phyloP scores from a whole-genome alignment of 345 rosid species.

The Noccaea caerulescens region DNA sequence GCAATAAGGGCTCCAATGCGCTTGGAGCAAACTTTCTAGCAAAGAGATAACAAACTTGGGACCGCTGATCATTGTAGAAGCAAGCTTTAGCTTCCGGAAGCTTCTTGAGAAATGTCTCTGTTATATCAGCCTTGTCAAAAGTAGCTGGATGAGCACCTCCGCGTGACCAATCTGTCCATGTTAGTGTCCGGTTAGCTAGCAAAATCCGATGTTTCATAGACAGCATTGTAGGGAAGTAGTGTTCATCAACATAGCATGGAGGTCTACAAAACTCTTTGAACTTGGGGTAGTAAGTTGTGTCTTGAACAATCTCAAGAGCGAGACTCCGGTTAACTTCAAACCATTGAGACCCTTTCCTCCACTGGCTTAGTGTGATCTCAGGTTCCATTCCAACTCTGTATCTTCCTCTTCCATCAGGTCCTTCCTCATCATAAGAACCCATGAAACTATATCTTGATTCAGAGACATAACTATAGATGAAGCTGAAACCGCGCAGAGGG shows the following conservation, averaged over 20 bases:
- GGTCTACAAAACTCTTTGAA: slow-evolving; percentile 74
- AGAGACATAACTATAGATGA: slow-evolving; percentile 63
- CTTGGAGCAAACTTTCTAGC: slow-evolving; percentile 87
- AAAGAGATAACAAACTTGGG: slow-evolving; percentile 64
- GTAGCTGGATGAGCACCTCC: slow-evolving; percentile 96
- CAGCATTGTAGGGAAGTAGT: slow-evolving; percentile 90
- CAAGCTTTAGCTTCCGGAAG: slow-evolving; percentile 54
- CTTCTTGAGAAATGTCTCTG: slow-evolving; percentile 57
- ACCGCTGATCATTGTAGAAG: slow-evolving; percentile 55
- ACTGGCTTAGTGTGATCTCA: slow-evolving; percentile 66
- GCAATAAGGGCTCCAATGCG: slow-evolving; percentile 68
- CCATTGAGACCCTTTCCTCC: slow-evolving; percentile 99
- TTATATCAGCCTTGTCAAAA: slow-evolving; percentile 64
- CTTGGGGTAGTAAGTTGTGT: slow-evolving; percentile 70
- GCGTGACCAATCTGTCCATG: slow-evolving; percentile 92
- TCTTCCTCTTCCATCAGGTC: slow-evolving; percentile 86
- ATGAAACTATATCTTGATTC: slow-evolving; percentile 70
- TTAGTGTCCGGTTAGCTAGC: slow-evolving; percentile 73
- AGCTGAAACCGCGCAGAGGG: slow-evolving; percentile 75
- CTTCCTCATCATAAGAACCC: slow-evolving; percentile 75
- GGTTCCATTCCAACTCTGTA: slow-evolving; percentile 66
- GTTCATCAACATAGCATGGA: slow-evolving; percentile 88
- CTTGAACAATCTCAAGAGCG: slow-evolving; percentile 66
- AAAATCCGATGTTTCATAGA: slow-evolving; percentile 58
- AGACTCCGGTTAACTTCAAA: slow-evolving; percentile 74